Percentiles rank a stretch among this genome's conserved stretches.
Evolutionary conservation across 768 basidiomycete genomes (phyloP).

Genomic region (Gymnopilus junonius): DNA sequence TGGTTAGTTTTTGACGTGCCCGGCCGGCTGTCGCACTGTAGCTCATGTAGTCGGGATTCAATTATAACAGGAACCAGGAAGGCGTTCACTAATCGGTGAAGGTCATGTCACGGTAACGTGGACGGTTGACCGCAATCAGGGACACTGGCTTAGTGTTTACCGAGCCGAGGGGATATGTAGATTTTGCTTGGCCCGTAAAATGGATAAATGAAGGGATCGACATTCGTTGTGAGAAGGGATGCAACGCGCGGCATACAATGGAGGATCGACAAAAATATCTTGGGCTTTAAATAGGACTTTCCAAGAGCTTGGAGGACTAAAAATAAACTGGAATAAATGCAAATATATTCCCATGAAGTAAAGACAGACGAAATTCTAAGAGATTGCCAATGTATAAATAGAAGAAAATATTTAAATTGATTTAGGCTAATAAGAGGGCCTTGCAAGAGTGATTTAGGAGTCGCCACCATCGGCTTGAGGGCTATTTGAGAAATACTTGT

Average conservation of each 20-base stretch:
- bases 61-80: no score
- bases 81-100: no score
- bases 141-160: no score
- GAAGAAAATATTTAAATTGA: background rate
- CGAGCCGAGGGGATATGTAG: no score
- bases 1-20: no score
- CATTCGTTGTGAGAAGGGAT: background rate
- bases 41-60: no score
- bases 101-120: no score
- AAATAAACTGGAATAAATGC: background rate
- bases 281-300: background rate
- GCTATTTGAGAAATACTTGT: background rate
- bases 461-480: background rate
- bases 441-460: background rate
- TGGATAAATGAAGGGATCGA: background rate
- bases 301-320: background rate
- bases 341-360: background rate
- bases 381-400: background rate
- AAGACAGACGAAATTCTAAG: background rate
- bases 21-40: no score
- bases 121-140: no score
- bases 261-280: background rate
- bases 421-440: background rate
- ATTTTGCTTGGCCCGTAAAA: no score
- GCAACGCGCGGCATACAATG: background rate